These are phyloP conservation scores for Ormosia emarginata DNA, from an alignment of 306 rosid species.

Conservation along the genomic window DNA sequence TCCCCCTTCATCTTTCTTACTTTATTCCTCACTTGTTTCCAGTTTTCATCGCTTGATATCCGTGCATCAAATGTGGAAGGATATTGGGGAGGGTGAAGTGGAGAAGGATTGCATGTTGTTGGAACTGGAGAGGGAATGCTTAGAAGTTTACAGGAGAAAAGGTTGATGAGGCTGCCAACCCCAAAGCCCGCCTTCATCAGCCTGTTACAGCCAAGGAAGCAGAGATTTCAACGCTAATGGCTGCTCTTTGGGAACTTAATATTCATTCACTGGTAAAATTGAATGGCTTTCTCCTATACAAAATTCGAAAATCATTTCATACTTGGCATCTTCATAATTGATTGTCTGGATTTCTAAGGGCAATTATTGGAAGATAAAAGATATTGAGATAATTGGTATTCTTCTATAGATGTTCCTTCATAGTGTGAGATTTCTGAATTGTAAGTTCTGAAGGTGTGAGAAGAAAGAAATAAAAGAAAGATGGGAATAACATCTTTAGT, in stretches of 20 bases:
- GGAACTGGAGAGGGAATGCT: conserved; percentile 91
- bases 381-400: background rate
- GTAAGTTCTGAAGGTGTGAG: background rate
- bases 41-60: background rate
- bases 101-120: conserved; percentile 78
- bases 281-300: background rate
- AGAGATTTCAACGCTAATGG: conserved; percentile 63
- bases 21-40: background rate
- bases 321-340: background rate
- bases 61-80: conserved; percentile 68
- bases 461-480: background rate
- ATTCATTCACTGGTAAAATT: conserved; percentile 50
- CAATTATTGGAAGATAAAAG: background rate
- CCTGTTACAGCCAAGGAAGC: conserved; percentile 77
- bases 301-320: background rate
- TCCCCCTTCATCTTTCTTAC: background rate
- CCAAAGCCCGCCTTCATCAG: conserved; percentile 74
- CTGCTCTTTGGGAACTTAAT: conserved; percentile 58
- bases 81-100: conserved; percentile 77
- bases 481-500: background rate
- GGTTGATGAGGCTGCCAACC: conserved; percentile 65
- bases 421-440: background rate
- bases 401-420: background rate
- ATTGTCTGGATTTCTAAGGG: background rate
- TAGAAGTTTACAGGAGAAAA: conserved; percentile 77